A percentile compares a stretch with the other conserved stretches of the same genome.
Conservation (phyloP, 75 land plant genomes). For the Ceratopteris richardii region DNA sequence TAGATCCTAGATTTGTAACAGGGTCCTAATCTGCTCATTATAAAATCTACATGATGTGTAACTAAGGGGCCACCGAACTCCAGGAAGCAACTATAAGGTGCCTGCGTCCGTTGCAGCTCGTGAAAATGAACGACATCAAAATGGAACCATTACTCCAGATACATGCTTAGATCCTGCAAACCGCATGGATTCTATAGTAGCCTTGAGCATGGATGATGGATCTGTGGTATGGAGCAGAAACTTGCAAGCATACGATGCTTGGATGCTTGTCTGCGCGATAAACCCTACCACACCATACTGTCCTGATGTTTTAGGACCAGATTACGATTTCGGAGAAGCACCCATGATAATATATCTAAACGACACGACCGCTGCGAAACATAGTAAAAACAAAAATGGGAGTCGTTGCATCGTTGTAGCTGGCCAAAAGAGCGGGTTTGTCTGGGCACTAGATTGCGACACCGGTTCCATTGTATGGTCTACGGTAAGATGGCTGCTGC, state of each 20-base stretch:
- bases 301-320: slow-evolving; percentile 28
- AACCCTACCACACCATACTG: slow-evolving; percentile 24
- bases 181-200: background rate
- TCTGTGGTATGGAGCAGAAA: slow-evolving; percentile 28
- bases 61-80: background rate
- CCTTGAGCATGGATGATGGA: slow-evolving; percentile 30
- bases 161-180: slow-evolving; percentile 8
- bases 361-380: no score
- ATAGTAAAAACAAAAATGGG: no score
- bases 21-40: no score
- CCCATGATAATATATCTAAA: no score
- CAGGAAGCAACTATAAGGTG: slow-evolving; percentile 16
- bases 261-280: slow-evolving; percentile 7
- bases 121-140: slow-evolving; percentile 17
- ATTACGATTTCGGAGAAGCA: no score
- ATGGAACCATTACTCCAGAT: slow-evolving; percentile 24
- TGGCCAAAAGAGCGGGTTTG: no score
- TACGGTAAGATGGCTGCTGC: no score
- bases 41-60: no score
- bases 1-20: no score
- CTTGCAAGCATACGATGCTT: slow-evolving; percentile 34
- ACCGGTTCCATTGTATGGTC: no score
- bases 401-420: no score
- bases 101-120: slow-evolving; percentile 24
- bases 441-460: no score